Evolutionary conservation across 306 rosid species (phyloP).

Genomic region (Glycine latifolia): DNA sequence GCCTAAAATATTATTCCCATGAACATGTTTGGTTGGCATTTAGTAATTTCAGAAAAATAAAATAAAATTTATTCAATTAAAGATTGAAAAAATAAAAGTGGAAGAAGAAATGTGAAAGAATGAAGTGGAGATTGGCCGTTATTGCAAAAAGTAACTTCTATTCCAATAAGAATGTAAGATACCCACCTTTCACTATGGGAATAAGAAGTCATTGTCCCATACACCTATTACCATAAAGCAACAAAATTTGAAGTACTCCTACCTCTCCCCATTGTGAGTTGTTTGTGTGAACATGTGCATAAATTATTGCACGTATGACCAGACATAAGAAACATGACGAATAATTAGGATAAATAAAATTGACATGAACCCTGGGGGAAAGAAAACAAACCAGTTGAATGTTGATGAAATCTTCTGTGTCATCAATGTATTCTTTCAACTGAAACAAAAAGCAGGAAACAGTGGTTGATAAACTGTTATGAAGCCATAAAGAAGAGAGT

Average conservation of each 20-base stretch:
- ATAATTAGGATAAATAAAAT: slow-evolving; percentile 18
- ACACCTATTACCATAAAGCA: slow-evolving; percentile 17
- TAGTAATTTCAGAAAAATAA: neutral
- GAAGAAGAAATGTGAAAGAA: neutral
- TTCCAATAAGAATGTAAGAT: neutral
- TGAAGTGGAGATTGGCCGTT: neutral
- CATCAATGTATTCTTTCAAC: slow-evolving; percentile 98
- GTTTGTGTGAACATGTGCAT: slow-evolving; percentile 30
- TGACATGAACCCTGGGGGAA: slow-evolving; percentile 4
- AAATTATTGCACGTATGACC: slow-evolving; percentile 12
- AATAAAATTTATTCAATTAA: neutral
- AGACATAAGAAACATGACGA: slow-evolving; percentile 2
- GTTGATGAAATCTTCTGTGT: slow-evolving; percentile 98
- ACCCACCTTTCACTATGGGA: neutral
- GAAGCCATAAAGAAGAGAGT: slow-evolving; percentile 28
- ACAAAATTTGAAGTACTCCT: slow-evolving; percentile 5
- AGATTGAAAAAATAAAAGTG: neutral
- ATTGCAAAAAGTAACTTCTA: neutral
- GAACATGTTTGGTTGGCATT: neutral
- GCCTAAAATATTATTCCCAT: neutral
- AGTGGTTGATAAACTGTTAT: slow-evolving; percentile 34
- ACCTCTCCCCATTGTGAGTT: slow-evolving; percentile 13
- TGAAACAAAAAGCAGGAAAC: slow-evolving; percentile 57
- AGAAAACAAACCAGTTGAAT: slow-evolving; percentile 79
- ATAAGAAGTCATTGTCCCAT: neutral